A percentile compares a stretch with the other conserved stretches of the same genome.
Evolutionary conservation across 2,329 filamentous ascomycete species (phyloP).

Genomic region (Leptoxyphium fumago): DNA sequence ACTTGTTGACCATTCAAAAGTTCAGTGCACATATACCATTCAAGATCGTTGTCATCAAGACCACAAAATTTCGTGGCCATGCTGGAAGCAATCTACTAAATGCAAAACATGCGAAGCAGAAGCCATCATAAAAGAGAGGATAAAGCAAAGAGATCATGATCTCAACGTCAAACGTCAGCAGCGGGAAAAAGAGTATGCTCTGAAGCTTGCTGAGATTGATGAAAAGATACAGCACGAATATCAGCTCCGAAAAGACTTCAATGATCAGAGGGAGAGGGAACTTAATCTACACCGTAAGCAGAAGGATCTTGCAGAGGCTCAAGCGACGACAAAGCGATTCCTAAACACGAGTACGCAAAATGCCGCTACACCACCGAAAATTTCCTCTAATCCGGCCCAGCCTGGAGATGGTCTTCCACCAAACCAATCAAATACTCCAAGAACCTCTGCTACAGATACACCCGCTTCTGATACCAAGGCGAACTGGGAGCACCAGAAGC

Average conservation of each 20-base stretch:
- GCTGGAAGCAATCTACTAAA: slow-evolving; percentile 29
- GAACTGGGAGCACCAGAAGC: slow-evolving; percentile 46
- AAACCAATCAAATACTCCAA: too few species aligned
- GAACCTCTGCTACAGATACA: too few species aligned
- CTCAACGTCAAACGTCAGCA: slow-evolving; percentile 35
- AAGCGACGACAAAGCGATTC: neutral
- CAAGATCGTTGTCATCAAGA: slow-evolving; percentile 35
- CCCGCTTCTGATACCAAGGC: too few species aligned
- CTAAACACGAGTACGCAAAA: too few species aligned
- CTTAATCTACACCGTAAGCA: slow-evolving; percentile 32
- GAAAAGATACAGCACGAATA: slow-evolving; percentile 38
- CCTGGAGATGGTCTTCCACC: too few species aligned
- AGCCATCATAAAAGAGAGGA: slow-evolving; percentile 29
- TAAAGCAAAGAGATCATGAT: slow-evolving; percentile 32
- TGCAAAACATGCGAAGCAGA: slow-evolving; percentile 39
- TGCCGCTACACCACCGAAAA: too few species aligned
- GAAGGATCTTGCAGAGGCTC: slow-evolving; percentile 26
- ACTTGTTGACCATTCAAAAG: slow-evolving; percentile 42
- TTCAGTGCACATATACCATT: slow-evolving; percentile 31
- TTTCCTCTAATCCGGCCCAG: too few species aligned
- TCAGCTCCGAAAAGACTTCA: slow-evolving; percentile 27
- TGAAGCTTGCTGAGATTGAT: slow-evolving; percentile 33
- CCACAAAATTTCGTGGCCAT: slow-evolving; percentile 37
- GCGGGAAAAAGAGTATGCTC: slow-evolving; percentile 31
- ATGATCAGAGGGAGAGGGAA: slow-evolving; percentile 31